phyloP scores from a whole-genome alignment of 768 basidiomycete species.

The Leccinum rimulosum region DNA sequence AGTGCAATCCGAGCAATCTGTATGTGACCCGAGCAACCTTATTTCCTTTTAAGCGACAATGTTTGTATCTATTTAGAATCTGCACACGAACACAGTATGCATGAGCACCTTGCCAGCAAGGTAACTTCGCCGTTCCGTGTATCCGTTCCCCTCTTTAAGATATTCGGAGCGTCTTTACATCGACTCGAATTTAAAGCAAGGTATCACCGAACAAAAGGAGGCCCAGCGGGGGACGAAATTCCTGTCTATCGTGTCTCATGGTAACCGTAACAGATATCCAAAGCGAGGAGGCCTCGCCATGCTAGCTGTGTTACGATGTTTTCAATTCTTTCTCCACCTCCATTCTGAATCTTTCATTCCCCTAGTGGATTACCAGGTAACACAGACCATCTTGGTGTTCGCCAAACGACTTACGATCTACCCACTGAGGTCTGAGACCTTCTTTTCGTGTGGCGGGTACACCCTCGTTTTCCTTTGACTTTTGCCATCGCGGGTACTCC shows the following conservation, averaged over 20 bases:
- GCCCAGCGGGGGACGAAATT: neutral
- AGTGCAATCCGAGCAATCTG: no score
- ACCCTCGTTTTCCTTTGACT: slow-evolving; percentile 10
- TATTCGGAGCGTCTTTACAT: no score
- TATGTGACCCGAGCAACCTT: no score
- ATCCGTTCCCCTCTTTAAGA: no score
- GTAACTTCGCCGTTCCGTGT: no score
- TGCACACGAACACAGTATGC: no score
- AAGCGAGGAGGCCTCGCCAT: neutral
- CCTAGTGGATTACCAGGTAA: slow-evolving; percentile 17
- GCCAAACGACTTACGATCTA: neutral
- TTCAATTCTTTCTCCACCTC: neutral
- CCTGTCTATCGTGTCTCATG: slow-evolving; percentile 2
- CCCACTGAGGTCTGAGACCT: slow-evolving; percentile 25
- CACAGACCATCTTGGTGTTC: neutral
- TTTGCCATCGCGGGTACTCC: slow-evolving; percentile 13
- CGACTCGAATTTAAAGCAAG: no score
- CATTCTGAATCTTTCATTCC: neutral
- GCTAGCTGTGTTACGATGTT: neutral
- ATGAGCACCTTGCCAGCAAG: no score
- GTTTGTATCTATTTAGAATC: no score
- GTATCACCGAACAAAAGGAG: neutral
- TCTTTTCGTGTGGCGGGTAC: slow-evolving; percentile 19
- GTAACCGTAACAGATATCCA: slow-evolving; percentile 7
- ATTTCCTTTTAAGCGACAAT: no score